Evolutionary conservation across 2,329 filamentous ascomycete genomes (phyloP).

Genomic region (Claviceps digitariae): DNA sequence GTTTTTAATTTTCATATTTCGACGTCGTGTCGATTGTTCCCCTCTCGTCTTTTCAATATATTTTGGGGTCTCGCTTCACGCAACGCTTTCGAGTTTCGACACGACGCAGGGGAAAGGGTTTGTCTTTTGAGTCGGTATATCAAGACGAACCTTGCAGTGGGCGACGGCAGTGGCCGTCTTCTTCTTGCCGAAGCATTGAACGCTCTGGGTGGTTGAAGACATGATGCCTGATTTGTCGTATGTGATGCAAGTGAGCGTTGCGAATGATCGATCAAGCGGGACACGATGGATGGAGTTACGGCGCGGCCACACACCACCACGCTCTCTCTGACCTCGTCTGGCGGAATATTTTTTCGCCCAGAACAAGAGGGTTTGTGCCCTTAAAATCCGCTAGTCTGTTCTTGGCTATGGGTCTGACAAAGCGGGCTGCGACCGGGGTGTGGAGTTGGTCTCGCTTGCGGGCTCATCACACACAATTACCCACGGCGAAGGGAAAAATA

Average conservation of each 20-base stretch:
- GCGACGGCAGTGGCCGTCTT: slow-evolving; percentile 82
- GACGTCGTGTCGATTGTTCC: too few species aligned
- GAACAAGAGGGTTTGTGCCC: slow-evolving; percentile 21
- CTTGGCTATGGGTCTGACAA: slow-evolving; percentile 1
- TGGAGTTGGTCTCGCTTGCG: not conserved
- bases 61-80: not conserved
- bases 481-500: not conserved
- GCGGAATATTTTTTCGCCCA: slow-evolving; percentile 11
- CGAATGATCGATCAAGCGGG: slow-evolving; percentile 3
- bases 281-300: slow-evolving; percentile 5
- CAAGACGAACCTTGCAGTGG: slow-evolving; percentile 70
- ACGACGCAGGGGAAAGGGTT: not conserved
- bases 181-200: slow-evolving; percentile 99
- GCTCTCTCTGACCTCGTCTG: not conserved
- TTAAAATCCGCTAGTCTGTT: slow-evolving; percentile 15
- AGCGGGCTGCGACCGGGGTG: not conserved
- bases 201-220: slow-evolving; percentile 63
- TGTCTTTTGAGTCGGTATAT: not conserved
- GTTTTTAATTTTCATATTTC: not conserved
- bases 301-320: not conserved
- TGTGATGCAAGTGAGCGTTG: slow-evolving; percentile 7
- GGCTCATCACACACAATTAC: not conserved
- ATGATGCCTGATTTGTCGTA: slow-evolving; percentile 40
- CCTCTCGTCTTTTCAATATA: too few species aligned
- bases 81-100: not conserved